phyloP scores from a whole-genome alignment of 352 stramenopile genomes.

The Globisporangium sylvaticum region DNA sequence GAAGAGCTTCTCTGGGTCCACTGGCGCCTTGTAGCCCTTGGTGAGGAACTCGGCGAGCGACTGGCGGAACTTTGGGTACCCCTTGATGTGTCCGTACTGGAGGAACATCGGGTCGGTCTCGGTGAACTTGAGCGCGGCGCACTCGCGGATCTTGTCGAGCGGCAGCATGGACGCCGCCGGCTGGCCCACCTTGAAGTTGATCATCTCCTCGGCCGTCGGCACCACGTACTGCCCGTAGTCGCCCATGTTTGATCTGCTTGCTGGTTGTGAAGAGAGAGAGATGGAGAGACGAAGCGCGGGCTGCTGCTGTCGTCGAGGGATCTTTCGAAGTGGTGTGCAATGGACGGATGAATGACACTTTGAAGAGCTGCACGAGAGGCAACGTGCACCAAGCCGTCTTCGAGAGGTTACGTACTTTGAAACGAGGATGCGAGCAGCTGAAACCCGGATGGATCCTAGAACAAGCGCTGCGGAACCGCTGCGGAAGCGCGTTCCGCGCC shows the following conservation, averaged over 20 bases:
- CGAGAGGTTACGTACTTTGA: constrained; percentile 3
- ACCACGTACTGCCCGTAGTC: constrained; percentile 86
- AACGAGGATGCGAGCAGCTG: not conserved
- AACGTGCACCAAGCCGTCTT: not conserved
- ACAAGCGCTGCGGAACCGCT: not conserved
- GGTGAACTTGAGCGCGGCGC: constrained; percentile 73
- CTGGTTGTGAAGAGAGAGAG: not conserved
- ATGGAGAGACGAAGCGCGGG: not conserved
- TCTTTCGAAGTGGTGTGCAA: constrained; percentile 7
- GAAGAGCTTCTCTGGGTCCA: constrained; percentile 87
- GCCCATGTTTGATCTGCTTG: constrained; percentile 45
- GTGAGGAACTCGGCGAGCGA: constrained; percentile 73
- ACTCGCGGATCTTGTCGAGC: constrained; percentile 83
- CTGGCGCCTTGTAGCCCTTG: constrained; percentile 67
- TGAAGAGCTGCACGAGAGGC: not conserved
- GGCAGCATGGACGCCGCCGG: constrained; percentile 78
- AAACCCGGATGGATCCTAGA: constrained; percentile 2
- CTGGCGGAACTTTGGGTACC: constrained; percentile 84
- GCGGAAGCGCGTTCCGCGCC: constrained; percentile 1
- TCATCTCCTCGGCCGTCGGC: constrained; percentile 71
- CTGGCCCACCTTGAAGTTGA: constrained; percentile 91
- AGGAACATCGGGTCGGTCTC: constrained; percentile 86
- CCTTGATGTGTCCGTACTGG: constrained; percentile 87
- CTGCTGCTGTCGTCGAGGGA: constrained; percentile 7
- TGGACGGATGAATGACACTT: not conserved